phyloP scores from a whole-genome alignment of 2,329 filamentous ascomycete species.

The Penicillium crustosum region DNA sequence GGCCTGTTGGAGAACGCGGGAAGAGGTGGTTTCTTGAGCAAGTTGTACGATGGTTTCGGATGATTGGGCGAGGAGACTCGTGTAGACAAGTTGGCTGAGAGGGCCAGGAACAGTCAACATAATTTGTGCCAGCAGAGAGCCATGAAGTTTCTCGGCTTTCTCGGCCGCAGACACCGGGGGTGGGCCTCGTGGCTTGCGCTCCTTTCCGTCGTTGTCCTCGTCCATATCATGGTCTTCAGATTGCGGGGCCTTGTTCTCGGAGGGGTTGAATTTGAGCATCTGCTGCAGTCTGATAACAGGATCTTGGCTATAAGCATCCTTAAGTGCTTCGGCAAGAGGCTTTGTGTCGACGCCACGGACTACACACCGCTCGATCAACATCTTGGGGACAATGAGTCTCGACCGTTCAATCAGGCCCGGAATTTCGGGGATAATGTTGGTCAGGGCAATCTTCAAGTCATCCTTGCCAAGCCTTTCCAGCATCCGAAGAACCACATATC shows the following conservation, averaged over 20 bases:
- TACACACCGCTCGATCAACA: constrained; percentile 77
- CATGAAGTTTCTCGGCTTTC: constrained; percentile 70
- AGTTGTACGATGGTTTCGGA: constrained; percentile 61
- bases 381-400: constrained; percentile 75
- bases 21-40: constrained; percentile 60
- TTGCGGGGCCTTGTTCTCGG: constrained; percentile 11
- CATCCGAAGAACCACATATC: constrained; percentile 80
- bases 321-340: constrained; percentile 57
- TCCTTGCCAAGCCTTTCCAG: constrained; percentile 83
- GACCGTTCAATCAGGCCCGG: constrained; percentile 70
- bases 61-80: constrained; percentile 63
- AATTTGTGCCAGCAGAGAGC: constrained; percentile 74
- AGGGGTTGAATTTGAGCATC: constrained; percentile 55
- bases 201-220: constrained; percentile 45
- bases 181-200: constrained; percentile 13
- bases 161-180: constrained; percentile 39
- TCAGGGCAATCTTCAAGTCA: constrained; percentile 72
- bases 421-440: constrained; percentile 71
- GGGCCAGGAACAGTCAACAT: constrained; percentile 73
- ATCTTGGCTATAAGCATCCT: constrained; percentile 57
- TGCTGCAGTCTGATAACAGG: constrained; percentile 55
- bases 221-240: constrained; percentile 48
- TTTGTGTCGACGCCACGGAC: constrained; percentile 62
- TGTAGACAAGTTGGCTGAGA: constrained; percentile 69
- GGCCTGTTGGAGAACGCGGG: constrained; percentile 65